Base-by-base conservation (phyloP, 164 flowering plant genomes). In the Liriodendron chinense region DNA sequence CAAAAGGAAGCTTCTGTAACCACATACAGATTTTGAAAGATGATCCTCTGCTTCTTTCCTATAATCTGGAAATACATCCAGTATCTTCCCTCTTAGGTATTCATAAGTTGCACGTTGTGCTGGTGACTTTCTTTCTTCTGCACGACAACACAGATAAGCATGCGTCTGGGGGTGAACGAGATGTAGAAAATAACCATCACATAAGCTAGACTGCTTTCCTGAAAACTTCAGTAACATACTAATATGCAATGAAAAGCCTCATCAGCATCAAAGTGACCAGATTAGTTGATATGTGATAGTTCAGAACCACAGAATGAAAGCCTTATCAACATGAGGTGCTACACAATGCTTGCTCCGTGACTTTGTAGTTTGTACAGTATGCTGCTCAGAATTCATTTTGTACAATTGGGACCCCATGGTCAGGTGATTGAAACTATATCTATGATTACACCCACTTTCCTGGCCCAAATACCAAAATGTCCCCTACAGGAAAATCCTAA, bases 31-130 rank as follows among this genome's bases (percentile, higher is more conserved):
- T 91, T 94, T 94, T 47, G 97, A 89, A 68, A 94, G 92, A 87
- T 94, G 97, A 79, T 92, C 97, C 78, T 93, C 98, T 7, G 98
- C 98, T 82, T 93, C 94, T 82, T 91, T 93, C 76, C 75, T 75
- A 70, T 94, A 92, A 6, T 89, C 94, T 48, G 97, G 89, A 75
- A 86, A 85, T 20, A 86, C 95, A 82, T 93, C 93, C 78, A 93
- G 71, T 75, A 93, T 85, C 84, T 93, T 93, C 64, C 98, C 98
- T 85, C 84, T 89, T 79, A 94, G 81, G 84, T 84, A 91, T 74
- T 94, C 97, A 81, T 82, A 89, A 16, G 69, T 83, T 1, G 94
- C 95, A 56, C 98, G 96, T 72, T 87, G 89, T 47, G 75, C 0
- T 25, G 92, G 81, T 21, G 80, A 79, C 79, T 83, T 88, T 83